Evolutionary conservation across 2,329 filamentous ascomycete genomes (phyloP), one percentile per base, ranked within the genome.

Genomic region (Aciculosporium take): DNA sequence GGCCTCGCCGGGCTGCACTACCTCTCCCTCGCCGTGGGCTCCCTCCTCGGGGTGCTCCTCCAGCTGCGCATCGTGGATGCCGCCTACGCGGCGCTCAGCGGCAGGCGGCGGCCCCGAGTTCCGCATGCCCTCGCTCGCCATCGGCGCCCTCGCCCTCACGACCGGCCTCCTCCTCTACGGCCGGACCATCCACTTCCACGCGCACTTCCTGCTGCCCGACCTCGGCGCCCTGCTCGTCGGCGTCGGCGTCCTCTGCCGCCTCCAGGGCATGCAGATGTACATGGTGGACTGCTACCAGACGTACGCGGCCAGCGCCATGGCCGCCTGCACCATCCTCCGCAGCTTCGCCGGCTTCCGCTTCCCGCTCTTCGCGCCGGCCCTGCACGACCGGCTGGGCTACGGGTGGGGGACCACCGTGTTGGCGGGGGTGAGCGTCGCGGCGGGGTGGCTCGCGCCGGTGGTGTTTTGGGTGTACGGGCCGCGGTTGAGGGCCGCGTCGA

Each of bases 301-400:
- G 7, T 67, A 65, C 45, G 67, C 65, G 2, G 67, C 67, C 25
- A 65, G 61, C 37, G 68, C 64, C 7, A 56, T 70, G 8, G 63
- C 53, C 3, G 66, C 66, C 25, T 58, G 57, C 20, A 66, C 63
- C 15, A 57, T 71, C 3, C 51, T 69, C 29, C 59, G 68, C 4
- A 67, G 61, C 24, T 51, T 74, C 9, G 68, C 67, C 3, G 69
- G 68, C 2, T 70, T 72, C 21, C 66, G 65, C 7, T 64, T 74
- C 39, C 71, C 71, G 9, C 58, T 75, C 1, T 71, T 72, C 29
- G 69, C 65, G 1, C 64, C 67, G 1, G 46, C 45, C 9, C 58
- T 74, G 58, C 74, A 71, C 47, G 47, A 49, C 0, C 40, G 32
- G 1, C 53, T 68, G 7, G 64, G 63, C 2, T 65, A 66, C 31